Evolutionary conservation across 306 rosid species (phyloP), one percentile per base, ranked within the genome.

Genomic region (Vigna hirtella): DNA sequence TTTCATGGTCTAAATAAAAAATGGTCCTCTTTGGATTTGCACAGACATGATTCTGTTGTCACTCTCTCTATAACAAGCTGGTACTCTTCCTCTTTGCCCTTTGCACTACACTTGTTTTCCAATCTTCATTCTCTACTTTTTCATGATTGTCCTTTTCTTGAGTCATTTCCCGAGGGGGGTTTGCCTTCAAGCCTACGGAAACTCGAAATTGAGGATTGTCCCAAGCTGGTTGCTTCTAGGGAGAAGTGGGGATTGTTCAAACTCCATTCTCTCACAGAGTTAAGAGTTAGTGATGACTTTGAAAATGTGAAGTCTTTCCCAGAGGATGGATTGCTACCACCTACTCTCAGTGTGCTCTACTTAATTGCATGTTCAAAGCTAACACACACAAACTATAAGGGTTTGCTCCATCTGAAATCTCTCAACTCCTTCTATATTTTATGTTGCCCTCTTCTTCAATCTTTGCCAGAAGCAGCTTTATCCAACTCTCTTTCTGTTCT

Each of bases 381-480:
- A 58, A 72, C 42, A 32, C 20, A 58, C 5, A 26, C 73, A 13
- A 78, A 86, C 4, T 15, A 7, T 15, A 55, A 7, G 6, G 83
- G 82, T n/a, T 47, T 87, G 51, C 80, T 67, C 61, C 62, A 52
- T 16, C 83, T 82, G 7, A 43, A 62, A 24, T 84, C 48, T 57
- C 88, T 84, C 51, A 18, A 50, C n/a, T 0, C 7, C 12, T 45
- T 84, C 34, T 0, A 0, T 0, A 11, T 87, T 4, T 0, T 0
- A 0, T 0, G 0, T 0, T 86, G 89, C 16, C 50, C 66, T 28
- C 3, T 11, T 42, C 77, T 86, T 18, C 66, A 18, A 38, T 16
- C 18, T 55, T 38, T 83, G 55, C 82, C 82, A n/a, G 66, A 48
- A 11, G 57, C 61, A 11, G 78, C 50, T 15, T 48, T 86, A 18